Base-by-base conservation (phyloP, 2,329 filamentous ascomycete species). In the Sclerotinia glacialis region DNA sequence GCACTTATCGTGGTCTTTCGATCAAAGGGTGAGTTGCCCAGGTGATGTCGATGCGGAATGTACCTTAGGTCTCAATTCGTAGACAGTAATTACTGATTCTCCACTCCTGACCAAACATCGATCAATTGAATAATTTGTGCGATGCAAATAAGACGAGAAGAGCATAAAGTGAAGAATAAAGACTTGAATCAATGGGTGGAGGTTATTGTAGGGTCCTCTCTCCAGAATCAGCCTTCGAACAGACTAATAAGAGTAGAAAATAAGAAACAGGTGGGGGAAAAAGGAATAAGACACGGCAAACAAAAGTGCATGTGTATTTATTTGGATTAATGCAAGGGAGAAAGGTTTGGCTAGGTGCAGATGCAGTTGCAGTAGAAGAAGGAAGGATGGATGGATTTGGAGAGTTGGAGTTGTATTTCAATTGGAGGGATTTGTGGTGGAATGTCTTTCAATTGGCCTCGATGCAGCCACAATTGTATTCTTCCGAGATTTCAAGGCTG, bases 1-100 rank as follows among this genome's bases (percentile, higher is more conserved):
- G 80, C 79, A 42, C 46, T 46, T 56, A 23, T 64, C 59, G 42
- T 56, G 44, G 44, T 40, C 53, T 37, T 69, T 67, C 47, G 65
- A 47, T 47, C 42, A 53, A 61, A 53, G 68, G 58, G 54, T 46
- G 34, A 34, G 34, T 18, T 40, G 50, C 31, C n/a, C 50, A 21
- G 40, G 42, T 56, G 62, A 64, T 47, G 42, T 37, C 37, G 42
- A 58, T 26, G 62, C 42, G 52, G 42, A 64, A 58, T 58, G 52
- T 37, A 37, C 26, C 31, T 44, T 31, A 23, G 26, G 42, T 47
- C 56, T 64, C 50, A 56, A 37, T 46, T 58, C 23, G 50, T 64
- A n/a, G 28, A 46, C 56, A 12, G 40, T 37, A 28, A 26, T 47
- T 28, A 47, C 37, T 40, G 18, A 58, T 44, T 58, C 21, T 23